These are phyloP conservation scores for Capsella bursapastoris DNA, from an alignment of 345 rosid genomes.

Conservation along the genomic window DNA sequence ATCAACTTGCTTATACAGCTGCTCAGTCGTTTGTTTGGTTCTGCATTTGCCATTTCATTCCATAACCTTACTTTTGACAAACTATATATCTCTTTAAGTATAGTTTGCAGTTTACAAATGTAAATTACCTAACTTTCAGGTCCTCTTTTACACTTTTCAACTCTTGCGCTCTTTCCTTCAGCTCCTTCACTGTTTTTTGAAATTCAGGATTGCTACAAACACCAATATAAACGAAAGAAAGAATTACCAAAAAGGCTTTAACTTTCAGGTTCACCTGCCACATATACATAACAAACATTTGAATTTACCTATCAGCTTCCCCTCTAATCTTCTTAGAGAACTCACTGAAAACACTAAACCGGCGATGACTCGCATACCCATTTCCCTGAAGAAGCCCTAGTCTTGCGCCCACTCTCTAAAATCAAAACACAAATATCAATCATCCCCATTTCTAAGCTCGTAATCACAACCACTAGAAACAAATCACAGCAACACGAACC, in stretches of 20 bases:
- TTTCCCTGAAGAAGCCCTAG: constrained; percentile 45
- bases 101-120: constrained; percentile 5
- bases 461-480: constrained; percentile 25
- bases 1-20: constrained; percentile 87
- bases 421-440: constrained; percentile 17
- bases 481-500: constrained; percentile 46
- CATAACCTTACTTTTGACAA: constrained; percentile 64
- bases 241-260: neutral
- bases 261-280: neutral
- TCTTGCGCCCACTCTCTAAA: constrained; percentile 53
- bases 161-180: constrained; percentile 75
- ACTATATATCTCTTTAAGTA: constrained; percentile 51
- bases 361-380: constrained; percentile 53
- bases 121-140: constrained; percentile 72
- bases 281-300: neutral
- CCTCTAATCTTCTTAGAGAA: constrained; percentile 80
- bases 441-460: neutral
- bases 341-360: constrained; percentile 76
- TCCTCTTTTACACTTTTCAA: constrained; percentile 73
- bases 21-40: constrained; percentile 89
- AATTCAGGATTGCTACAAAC: constrained; percentile 75
- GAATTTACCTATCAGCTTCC: constrained; percentile 53
- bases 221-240: neutral
- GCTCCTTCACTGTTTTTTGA: constrained; percentile 72
- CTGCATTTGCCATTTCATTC: constrained; percentile 74